Conservation (phyloP, 2,329 filamentous ascomycete species). For the Penicillium crustosum region DNA sequence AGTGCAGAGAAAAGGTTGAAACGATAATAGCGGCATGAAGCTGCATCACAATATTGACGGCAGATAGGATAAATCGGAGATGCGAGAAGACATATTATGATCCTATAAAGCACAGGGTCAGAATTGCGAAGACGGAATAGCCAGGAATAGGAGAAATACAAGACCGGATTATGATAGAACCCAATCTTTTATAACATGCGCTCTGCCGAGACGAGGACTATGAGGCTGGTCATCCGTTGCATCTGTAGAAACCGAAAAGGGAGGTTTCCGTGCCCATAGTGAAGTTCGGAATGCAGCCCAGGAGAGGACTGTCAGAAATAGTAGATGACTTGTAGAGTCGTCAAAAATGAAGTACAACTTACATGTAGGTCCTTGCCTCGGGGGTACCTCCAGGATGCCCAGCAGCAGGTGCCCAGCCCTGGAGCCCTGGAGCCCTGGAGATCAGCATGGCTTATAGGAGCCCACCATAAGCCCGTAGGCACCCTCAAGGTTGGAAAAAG, state of each 20-base stretch:
- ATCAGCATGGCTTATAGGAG: not conserved
- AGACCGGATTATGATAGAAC: not conserved
- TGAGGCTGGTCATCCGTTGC: not conserved
- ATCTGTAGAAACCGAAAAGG: not conserved
- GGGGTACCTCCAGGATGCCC: too few relatives aligned
- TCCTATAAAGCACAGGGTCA: not conserved
- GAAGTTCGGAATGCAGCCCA: not conserved
- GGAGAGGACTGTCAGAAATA: too few relatives aligned
- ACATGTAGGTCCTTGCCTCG: too few relatives aligned
- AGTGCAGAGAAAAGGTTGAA: not conserved
- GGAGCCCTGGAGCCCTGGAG: too few relatives aligned
- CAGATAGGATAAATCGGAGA: not conserved
- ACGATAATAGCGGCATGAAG: not conserved
- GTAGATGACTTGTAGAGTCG: too few relatives aligned
- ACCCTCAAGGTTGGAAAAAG: not conserved
- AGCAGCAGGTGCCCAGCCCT: too few relatives aligned
- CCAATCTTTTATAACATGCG: not conserved
- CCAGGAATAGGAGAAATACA: not conserved
- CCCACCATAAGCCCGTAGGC: not conserved
- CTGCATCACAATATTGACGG: not conserved
- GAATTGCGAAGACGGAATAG: not conserved
- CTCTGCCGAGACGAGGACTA: not conserved
- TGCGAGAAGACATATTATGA: not conserved
- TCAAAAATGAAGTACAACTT: not conserved
- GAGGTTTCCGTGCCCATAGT: not conserved